Evolutionary conservation across 306 rosid genomes (phyloP), one percentile per base, ranked within the genome.

Genomic region (Trifolium fragiferum): DNA sequence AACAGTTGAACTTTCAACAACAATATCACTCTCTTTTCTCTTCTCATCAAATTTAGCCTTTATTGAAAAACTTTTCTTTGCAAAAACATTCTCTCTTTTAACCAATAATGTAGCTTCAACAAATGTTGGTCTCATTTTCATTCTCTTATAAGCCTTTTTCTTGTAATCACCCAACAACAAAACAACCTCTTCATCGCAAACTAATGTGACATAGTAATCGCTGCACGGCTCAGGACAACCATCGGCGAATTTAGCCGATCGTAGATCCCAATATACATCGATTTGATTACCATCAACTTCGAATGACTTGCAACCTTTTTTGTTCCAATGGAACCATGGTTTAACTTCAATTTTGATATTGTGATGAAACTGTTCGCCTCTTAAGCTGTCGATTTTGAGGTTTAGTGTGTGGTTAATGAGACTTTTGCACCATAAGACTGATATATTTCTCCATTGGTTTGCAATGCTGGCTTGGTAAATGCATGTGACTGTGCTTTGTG

Each of bases 251-350:
- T 86, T 91, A 1, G 92, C 91, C 0, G 97, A 82, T 4, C 96
- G 84, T 20, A 93, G 80, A 60, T 93, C 98, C 98, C 98, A 93
- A 32, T 84, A 91, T 1, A 89, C 82, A 2, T 93, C 97, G 3
- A 89, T 82, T 0, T 64, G 89, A 23, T 79, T 72, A 1, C 89
- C 89, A 15, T 90, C 98, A 0, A 87, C 78, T 13, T 82, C 86
- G 0, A 93, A 74, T 3, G 91, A 68, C 62, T 91, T 93, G 84
- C 74, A 91, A 23, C 98, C 96, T 74, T 87, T 93, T 62, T 89
- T 93, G 87, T 85, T 84, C 98, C 98, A 93, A 27, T 89, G 88
- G 58, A 76, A 80, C 98, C 98, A 93, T 0, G 97, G 96, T 66
- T 93, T 93, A 2, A 93, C 86, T 19, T 93, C 96, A 30, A 93